phyloP scores from a whole-genome alignment of 305 asterid species.

The Fraxinus baroniana region DNA sequence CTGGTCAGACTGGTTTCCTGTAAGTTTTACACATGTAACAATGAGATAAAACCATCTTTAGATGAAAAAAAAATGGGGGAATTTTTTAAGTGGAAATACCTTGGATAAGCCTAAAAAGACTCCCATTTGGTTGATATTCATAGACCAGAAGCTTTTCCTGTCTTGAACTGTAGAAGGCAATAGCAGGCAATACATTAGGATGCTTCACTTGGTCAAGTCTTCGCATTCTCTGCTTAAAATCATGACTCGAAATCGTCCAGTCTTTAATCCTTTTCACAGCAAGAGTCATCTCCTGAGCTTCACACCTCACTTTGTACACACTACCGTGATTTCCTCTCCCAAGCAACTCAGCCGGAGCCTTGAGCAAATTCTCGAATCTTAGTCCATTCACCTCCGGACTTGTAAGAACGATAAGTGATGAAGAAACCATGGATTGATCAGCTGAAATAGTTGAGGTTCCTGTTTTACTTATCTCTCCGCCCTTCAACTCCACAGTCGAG shows the following conservation, averaged over 20 bases:
- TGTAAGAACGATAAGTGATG: slow-evolving; percentile 44
- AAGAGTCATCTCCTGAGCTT: slow-evolving; percentile 38
- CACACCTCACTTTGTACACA: slow-evolving; percentile 60
- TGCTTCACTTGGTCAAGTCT: slow-evolving; percentile 60
- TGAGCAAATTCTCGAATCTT: slow-evolving; percentile 67
- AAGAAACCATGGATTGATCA: slow-evolving; percentile 40
- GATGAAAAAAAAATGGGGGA: background rate
- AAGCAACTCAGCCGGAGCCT: slow-evolving; percentile 81
- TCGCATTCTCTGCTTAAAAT: slow-evolving; percentile 67
- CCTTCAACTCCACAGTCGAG: slow-evolving; percentile 44
- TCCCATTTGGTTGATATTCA: slow-evolving; percentile 64
- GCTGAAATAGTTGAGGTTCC: slow-evolving; percentile 33
- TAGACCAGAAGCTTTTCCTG: slow-evolving; percentile 80
- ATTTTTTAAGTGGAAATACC: slow-evolving; percentile 21
- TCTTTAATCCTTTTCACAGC: slow-evolving; percentile 76
- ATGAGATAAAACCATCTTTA: background rate
- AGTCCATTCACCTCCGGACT: slow-evolving; percentile 54
- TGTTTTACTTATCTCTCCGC: slow-evolving; percentile 26
- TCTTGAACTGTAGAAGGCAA: slow-evolving; percentile 65
- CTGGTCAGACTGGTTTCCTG: slow-evolving; percentile 40
- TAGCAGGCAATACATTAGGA: slow-evolving; percentile 53
- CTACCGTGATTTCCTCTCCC: slow-evolving; percentile 82
- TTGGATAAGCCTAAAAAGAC: slow-evolving; percentile 59
- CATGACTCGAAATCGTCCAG: slow-evolving; percentile 51
- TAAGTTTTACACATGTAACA: background rate